Evolutionary conservation across 1,284 basidiomycete genomes (phyloP).

Genomic region (Irpex sp.): DNA sequence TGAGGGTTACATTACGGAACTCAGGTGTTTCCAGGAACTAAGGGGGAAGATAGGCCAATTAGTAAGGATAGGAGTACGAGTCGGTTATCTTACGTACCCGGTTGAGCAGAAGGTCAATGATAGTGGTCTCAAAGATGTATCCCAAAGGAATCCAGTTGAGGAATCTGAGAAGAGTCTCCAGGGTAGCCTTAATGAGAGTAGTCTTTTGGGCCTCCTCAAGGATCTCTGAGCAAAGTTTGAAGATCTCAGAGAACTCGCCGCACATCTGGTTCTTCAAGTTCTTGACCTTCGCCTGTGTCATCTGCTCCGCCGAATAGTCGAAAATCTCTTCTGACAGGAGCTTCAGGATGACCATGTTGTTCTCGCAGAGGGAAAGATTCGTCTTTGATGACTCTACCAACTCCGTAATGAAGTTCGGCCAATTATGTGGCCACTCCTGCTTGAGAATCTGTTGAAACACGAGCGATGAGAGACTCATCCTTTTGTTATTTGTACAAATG

Average conservation of each 20-base stretch:
- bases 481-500: not conserved
- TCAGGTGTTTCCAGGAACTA: constrained; percentile 97
- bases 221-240: constrained; percentile 94
- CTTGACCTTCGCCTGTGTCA: constrained; percentile 98
- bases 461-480: constrained; percentile 14
- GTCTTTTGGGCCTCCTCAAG: constrained; percentile 98
- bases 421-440: constrained; percentile 99
- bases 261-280: constrained; percentile 98
- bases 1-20: constrained; percentile 96
- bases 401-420: constrained; percentile 98
- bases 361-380: constrained; percentile 96
- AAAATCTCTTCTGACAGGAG: constrained; percentile 99
- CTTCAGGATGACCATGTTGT: constrained; percentile 99
- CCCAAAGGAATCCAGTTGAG: constrained; percentile 99
- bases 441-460: constrained; percentile 82
- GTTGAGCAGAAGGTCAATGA: constrained; percentile 92
- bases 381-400: constrained; percentile 97
- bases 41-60: constrained; percentile 5
- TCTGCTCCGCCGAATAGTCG: constrained; percentile 97
- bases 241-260: constrained; percentile 95
- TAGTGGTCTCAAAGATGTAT: constrained; percentile 98
- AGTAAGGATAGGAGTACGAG: constrained; percentile 6
- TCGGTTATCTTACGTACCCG: constrained; percentile 54
- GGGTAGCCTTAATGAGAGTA: constrained; percentile 90
- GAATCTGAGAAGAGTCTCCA: constrained; percentile 95